A percentile compares a stretch with the other conserved stretches of the same genome.
Conservation (phyloP, 495 filamentous ascomycete species). For the Choiromyces venosus region DNA sequence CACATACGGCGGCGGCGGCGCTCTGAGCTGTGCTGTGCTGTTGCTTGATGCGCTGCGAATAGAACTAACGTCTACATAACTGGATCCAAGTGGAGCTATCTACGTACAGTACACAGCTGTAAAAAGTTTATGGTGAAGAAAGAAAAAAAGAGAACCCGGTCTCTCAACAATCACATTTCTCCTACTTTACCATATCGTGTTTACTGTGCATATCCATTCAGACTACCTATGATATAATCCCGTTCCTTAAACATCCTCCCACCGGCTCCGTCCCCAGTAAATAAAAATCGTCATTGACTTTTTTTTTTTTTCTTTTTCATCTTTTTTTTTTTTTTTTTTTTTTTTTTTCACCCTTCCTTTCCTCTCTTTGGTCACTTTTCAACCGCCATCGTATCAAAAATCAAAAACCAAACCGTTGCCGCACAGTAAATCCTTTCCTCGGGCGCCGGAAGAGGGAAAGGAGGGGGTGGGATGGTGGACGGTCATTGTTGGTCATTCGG, state of each 20-base stretch:
- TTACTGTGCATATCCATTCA: background rate
- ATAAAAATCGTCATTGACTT: background rate
- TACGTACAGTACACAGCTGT: background rate
- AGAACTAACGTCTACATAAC: background rate
- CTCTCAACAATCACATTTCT: background rate
- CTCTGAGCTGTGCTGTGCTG: background rate
- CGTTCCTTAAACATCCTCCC: background rate
- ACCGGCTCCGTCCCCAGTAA: background rate
- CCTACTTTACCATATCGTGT: background rate
- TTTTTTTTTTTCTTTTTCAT: slow-evolving; percentile 2
- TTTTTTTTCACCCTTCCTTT: background rate
- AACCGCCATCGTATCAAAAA: no score
- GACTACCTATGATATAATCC: background rate
- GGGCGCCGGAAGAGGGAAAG: no score
- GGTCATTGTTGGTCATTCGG: background rate
- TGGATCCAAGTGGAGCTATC: background rate
- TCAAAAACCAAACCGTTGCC: no score
- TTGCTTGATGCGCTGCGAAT: background rate
- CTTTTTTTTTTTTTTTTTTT: background rate
- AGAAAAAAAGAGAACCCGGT: background rate
- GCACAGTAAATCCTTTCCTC: no score
- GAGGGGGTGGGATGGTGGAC: background rate
- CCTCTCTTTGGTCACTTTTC: no score
- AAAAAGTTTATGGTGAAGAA: background rate
- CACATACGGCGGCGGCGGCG: background rate